phyloP scores from a whole-genome alignment of 306 rosid genomes.

The Quercus gilva region DNA sequence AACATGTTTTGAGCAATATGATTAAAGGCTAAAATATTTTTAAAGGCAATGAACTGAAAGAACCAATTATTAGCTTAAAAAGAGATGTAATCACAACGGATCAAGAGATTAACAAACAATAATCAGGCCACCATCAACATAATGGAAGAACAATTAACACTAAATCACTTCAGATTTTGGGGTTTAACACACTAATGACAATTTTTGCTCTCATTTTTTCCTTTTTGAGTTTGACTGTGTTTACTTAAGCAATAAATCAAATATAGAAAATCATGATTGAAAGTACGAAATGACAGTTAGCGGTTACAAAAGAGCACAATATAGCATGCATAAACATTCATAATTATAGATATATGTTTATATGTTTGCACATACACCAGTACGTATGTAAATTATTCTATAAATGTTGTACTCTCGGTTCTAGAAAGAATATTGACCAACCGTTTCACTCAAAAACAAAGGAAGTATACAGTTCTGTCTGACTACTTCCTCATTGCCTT shows the following conservation, averaged over 20 bases:
- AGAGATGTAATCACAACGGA: conserved; percentile 2
- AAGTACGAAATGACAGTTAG: not conserved
- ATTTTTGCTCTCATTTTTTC: too few relatives aligned
- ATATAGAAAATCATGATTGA: not conserved
- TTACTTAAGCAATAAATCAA: not conserved
- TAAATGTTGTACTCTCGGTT: not conserved
- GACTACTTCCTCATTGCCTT: not conserved
- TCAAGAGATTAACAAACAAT: not conserved
- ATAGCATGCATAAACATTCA: not conserved
- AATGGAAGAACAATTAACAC: not conserved
- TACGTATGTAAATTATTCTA: too few relatives aligned
- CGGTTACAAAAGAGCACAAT: not conserved
- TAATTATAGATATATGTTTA: too few relatives aligned
- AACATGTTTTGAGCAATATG: conserved; percentile 1
- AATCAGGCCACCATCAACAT: not conserved
- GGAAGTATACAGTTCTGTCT: not conserved
- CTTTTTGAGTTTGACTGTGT: not conserved
- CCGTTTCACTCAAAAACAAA: not conserved
- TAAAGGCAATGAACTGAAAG: conserved; percentile 17
- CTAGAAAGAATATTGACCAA: not conserved
- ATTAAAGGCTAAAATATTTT: not conserved
- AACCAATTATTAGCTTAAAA: conserved; percentile 21
- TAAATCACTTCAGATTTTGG: not conserved
- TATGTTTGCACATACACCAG: too few relatives aligned
- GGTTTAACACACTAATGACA: not conserved